Conservation (phyloP, 768 basidiomycete genomes). For the Mycena venus region DNA sequence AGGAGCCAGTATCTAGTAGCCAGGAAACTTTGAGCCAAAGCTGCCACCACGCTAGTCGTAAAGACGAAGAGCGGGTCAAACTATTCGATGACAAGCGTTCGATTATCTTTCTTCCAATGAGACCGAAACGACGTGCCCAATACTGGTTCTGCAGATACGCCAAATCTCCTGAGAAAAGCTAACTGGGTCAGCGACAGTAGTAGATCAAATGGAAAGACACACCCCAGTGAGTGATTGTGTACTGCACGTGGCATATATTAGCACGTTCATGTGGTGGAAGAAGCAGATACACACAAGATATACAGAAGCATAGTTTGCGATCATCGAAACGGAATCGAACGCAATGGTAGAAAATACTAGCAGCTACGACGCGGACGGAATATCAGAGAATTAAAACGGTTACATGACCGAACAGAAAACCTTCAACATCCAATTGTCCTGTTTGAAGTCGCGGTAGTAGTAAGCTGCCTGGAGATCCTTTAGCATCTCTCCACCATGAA, state of each 20-base stretch:
- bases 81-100: not conserved
- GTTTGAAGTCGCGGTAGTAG: slow-evolving; percentile 7
- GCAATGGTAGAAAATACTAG: not conserved
- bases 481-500: not conserved
- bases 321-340: not conserved
- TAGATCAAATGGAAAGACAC: not conserved
- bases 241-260: not conserved
- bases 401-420: not conserved
- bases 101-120: not conserved
- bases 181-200: not conserved
- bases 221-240: not conserved
- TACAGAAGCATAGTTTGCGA: too few relatives aligned
- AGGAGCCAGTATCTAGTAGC: slow-evolving; percentile 5
- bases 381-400: not conserved
- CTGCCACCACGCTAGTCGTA: not conserved
- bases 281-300: not conserved
- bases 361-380: not conserved
- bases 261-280: not conserved
- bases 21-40: slow-evolving; percentile 11
- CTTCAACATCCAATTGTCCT: slow-evolving; percentile 1
- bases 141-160: not conserved
- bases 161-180: not conserved
- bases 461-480: not conserved
- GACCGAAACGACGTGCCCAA: not conserved
- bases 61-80: not conserved